Conservation (phyloP, 1,139 yeast species). For the Hansenula lynferdii region DNA sequence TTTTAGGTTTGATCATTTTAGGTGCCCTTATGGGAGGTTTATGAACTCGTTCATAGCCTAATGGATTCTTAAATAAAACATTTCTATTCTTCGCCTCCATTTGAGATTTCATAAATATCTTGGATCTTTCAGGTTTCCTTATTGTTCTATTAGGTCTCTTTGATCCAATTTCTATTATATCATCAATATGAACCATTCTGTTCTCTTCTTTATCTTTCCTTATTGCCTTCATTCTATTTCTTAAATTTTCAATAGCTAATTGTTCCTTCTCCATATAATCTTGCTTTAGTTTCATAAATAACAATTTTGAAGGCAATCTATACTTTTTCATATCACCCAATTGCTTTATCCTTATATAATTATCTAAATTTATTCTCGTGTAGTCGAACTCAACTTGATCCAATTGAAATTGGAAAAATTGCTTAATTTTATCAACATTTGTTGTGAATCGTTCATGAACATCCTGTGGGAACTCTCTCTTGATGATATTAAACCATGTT, state of each 20-base stretch:
- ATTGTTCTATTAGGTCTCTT: slow-evolving; percentile 1
- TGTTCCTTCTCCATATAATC: slow-evolving; percentile 45
- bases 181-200: slow-evolving; percentile 34
- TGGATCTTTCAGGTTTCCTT: slow-evolving; percentile 12
- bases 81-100: slow-evolving; percentile 18
- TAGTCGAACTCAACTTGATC: slow-evolving; percentile 10
- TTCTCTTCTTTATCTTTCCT: slow-evolving; percentile 41
- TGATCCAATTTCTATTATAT: slow-evolving; percentile 19
- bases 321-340: slow-evolving; percentile 17
- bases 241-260: slow-evolving; percentile 44
- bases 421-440: slow-evolving; percentile 9
- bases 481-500: slow-evolving; percentile 42
- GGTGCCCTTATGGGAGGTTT: neutral
- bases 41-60: neutral
- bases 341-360: slow-evolving; percentile 12
- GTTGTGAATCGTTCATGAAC: slow-evolving; percentile 15
- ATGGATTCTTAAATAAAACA: slow-evolving; percentile 18
- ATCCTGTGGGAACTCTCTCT: slow-evolving; percentile 44
- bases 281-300: slow-evolving; percentile 38
- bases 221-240: slow-evolving; percentile 39
- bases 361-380: slow-evolving; percentile 10
- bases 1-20: neutral
- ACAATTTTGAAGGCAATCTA: slow-evolving; percentile 31
- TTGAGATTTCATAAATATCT: slow-evolving; percentile 20
- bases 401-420: slow-evolving; percentile 16